Evolutionary conservation across 2,329 filamentous ascomycete species (phyloP).

Genomic region (Zelopaecilomyces penicillatus): DNA sequence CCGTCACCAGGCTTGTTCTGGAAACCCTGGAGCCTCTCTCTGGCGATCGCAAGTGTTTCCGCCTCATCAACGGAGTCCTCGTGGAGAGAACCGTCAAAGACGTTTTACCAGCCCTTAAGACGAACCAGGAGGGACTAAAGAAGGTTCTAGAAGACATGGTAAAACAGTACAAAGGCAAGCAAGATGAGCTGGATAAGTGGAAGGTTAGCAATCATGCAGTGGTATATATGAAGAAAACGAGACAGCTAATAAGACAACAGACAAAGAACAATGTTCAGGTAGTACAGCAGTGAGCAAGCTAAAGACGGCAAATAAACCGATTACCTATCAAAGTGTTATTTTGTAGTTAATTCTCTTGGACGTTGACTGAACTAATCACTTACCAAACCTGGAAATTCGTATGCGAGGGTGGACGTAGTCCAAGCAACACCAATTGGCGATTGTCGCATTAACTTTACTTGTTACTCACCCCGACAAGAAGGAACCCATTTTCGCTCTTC

Average conservation of each 20-base stretch:
- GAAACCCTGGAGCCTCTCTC: conserved; percentile 81
- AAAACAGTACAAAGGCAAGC: conserved; percentile 93
- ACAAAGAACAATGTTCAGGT: conserved; percentile 88
- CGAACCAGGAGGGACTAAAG: conserved; percentile 86
- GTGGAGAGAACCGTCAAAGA: conserved; percentile 92
- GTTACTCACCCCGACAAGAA: too few species aligned
- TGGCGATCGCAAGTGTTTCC: conserved; percentile 89
- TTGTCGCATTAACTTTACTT: too few species aligned
- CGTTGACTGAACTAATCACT: too few species aligned
- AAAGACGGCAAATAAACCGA: background rate
- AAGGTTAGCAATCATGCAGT: conserved; percentile 56
- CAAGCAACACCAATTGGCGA: too few species aligned
- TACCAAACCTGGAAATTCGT: too few species aligned
- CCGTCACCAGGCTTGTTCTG: conserved; percentile 66
- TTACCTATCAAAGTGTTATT: background rate
- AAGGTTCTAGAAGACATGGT: conserved; percentile 91
- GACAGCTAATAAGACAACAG: conserved; percentile 34
- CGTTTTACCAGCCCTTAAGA: conserved; percentile 82
- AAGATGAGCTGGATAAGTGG: conserved; percentile 95
- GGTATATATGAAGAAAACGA: conserved; percentile 7
- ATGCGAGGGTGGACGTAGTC: too few species aligned
- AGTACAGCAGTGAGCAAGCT: conserved; percentile 56
- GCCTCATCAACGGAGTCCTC: conserved; percentile 94
- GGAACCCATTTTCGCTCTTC: too few species aligned
- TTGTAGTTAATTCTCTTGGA: too few species aligned